These are phyloP conservation scores for Wickerhamiella parazyma DNA, from an alignment of 805 yeast species.

Conservation along the genomic window DNA sequence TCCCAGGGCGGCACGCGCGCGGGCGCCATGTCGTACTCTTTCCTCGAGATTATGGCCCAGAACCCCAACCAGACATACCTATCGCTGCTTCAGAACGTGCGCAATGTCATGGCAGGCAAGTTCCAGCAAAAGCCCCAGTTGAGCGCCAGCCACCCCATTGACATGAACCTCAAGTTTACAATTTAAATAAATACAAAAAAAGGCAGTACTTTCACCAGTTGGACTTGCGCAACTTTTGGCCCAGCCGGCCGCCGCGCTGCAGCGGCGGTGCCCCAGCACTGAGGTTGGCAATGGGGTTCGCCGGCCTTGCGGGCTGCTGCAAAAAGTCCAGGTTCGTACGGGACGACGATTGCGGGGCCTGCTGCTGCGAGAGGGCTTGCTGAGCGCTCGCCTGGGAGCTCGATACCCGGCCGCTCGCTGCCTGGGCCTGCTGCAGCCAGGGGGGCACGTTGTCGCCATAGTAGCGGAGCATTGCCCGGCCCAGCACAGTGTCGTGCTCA, in stretches of 20 bases:
- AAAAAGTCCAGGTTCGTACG: neutral
- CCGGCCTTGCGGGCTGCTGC: neutral
- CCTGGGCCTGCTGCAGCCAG: constrained; percentile 23
- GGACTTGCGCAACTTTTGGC: constrained; percentile 5
- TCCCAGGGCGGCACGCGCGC: constrained; percentile 55
- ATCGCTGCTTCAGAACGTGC: constrained; percentile 55
- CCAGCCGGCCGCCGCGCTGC: neutral
- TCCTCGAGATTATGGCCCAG: constrained; percentile 45
- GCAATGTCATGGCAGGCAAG: constrained; percentile 45
- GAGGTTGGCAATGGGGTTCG: neutral
- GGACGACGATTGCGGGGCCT: neutral
- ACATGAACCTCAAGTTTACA: constrained; percentile 39
- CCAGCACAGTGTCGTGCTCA: constrained; percentile 32
- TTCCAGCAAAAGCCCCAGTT: constrained; percentile 77
- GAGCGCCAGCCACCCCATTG: constrained; percentile 70
- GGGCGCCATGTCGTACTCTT: constrained; percentile 79
- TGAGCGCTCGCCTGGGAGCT: neutral
- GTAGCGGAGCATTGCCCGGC: constrained; percentile 32
- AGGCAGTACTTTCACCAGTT: neutral
- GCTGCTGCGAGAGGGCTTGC: neutral
- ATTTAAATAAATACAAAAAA: constrained; percentile 21
- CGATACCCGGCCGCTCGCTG: neutral
- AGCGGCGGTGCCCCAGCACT: neutral
- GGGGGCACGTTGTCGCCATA: constrained; percentile 25
- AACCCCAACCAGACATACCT: constrained; percentile 57